Percentiles rank a stretch among this genome's conserved stretches.
phyloP scores from a whole-genome alignment of 352 stramenopile species.

The Globisporangium spiculum region DNA sequence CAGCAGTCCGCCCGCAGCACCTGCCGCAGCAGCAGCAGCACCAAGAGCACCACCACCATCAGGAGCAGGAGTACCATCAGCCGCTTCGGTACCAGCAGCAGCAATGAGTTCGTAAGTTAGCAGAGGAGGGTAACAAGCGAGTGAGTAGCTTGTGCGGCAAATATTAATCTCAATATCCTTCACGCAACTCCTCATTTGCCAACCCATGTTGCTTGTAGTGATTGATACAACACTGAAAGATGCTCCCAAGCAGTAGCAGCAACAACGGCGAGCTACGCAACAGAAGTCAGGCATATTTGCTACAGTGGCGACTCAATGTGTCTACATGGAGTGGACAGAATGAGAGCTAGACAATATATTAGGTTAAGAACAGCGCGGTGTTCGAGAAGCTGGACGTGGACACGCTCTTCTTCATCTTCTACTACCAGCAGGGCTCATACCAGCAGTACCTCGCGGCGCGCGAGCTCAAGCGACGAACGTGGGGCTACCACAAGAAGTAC shows the following conservation, averaged over 20 bases:
- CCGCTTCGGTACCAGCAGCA: not conserved
- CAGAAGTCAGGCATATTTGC: too few species aligned
- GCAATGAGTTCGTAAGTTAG: not conserved
- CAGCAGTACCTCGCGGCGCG: constrained; percentile 98
- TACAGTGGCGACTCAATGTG: too few species aligned
- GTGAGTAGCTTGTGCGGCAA: not conserved
- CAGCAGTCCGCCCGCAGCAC: not conserved
- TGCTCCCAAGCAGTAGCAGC: too few species aligned
- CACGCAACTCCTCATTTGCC: too few species aligned
- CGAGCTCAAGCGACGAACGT: constrained; percentile 98
- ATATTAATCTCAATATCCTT: not conserved
- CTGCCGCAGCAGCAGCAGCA: not conserved
- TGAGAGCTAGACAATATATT: too few species aligned
- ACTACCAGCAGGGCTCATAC: constrained; percentile 98
- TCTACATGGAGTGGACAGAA: too few species aligned
- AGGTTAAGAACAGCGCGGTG: constrained; percentile 79
- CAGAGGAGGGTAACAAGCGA: not conserved
- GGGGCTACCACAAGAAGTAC: constrained; percentile 99
- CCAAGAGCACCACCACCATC: not conserved
- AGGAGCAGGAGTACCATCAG: not conserved
- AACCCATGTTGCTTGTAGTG: too few species aligned
- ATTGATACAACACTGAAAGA: too few species aligned
- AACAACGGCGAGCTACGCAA: too few species aligned
- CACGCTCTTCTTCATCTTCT: constrained; percentile 99
- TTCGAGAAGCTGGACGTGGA: constrained; percentile 98